Evolutionary conservation across 2,329 filamentous ascomycete genomes (phyloP).

Genomic region (Bipolaris zeicola): DNA sequence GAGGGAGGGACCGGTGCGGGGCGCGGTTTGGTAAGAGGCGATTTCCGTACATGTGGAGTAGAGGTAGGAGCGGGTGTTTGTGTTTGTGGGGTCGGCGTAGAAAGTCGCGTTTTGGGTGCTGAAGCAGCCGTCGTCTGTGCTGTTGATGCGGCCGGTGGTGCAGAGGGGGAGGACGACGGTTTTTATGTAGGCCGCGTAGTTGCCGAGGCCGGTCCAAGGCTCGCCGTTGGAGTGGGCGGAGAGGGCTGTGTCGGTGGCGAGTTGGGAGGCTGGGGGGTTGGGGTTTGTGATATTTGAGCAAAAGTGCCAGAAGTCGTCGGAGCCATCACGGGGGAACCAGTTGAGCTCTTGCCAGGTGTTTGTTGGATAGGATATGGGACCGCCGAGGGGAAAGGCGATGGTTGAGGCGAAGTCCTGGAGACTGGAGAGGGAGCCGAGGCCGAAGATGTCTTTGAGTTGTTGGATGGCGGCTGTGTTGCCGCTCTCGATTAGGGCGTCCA

Average conservation of each 20-base stretch:
- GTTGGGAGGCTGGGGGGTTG: conserved; percentile 52
- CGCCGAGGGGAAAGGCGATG: conserved; percentile 56
- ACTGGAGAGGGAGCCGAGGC: conserved; percentile 53
- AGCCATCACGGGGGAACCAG: conserved; percentile 52
- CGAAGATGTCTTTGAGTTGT: conserved; percentile 56
- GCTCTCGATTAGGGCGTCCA: conserved; percentile 54
- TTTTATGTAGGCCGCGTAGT: conserved; percentile 60
- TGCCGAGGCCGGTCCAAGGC: conserved; percentile 58
- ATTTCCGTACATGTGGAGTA: conserved; percentile 58
- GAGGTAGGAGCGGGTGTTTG: conserved; percentile 53
- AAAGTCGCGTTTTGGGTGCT: conserved; percentile 51
- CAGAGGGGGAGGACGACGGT: conserved; percentile 53
- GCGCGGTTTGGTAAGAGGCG: conserved; percentile 58
- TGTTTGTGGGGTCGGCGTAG: conserved; percentile 54
- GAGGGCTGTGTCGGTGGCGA: conserved; percentile 53
- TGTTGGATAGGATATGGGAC: conserved; percentile 57
- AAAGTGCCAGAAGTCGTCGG: conserved; percentile 59
- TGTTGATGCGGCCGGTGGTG: conserved; percentile 50
- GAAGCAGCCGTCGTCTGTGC: conserved; percentile 52
- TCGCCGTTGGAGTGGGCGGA: conserved; percentile 57
- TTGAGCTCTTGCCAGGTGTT: conserved; percentile 62
- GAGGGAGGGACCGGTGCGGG: conserved; percentile 52
- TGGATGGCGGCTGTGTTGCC: conserved; percentile 52
- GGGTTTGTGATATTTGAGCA: conserved; percentile 59
- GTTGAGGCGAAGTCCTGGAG: conserved; percentile 56